Evolutionary conservation across 192 early-diverging fungal species (phyloP), one percentile per base, ranked within the genome.

Genomic region (Coemansia furcata): DNA sequence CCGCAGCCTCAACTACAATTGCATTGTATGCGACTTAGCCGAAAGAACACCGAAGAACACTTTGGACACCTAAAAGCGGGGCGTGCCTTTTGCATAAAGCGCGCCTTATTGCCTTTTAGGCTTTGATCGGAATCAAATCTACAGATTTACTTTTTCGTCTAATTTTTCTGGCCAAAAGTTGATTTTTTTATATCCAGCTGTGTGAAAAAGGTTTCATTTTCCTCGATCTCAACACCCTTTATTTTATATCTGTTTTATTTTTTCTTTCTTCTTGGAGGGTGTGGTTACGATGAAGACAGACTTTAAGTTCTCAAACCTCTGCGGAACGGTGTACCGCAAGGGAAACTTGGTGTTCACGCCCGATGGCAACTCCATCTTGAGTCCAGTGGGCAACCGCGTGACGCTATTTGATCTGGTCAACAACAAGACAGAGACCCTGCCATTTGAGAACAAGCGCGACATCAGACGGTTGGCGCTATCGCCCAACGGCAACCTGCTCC

Each of bases 271-370:
- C 15, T 19, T 36, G 32, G 55, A 33, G 23, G 23, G 23, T 26
- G 23, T 26, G 23, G 23, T 26, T 33, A n/a, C 55, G 55, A 88
- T 87, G 85, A 86, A 85, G 72, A 77, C 85, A 15, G 73, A 86
- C 60, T 77, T 84, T 37, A 86, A 95, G 87, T 98, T 99, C 73
- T 94, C 95, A 47, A 98, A 98, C 81, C 85, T 99, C 65, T 97
- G 93, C 73, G 98, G 98, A 37, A 96, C 97, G 8, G 98, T 98
- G 15, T 99, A 98, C 80, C 92, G 90, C 62, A 86, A 90, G 70
- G 98, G 97, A n/a, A 98, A 98, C 77, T 73, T 98, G 23, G 82
- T 95, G 29, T 99, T 96, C 75, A 94, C 95, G 33, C 92, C 95
- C 26, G 96, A 97, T 72, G 95, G 95, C 23, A 95, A 98, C 80